A percentile compares a stretch with the other conserved stretches of the same genome.
Conservation (phyloP, 1,284 basidiomycete genomes). For the Hypsizygus ulmarius region DNA sequence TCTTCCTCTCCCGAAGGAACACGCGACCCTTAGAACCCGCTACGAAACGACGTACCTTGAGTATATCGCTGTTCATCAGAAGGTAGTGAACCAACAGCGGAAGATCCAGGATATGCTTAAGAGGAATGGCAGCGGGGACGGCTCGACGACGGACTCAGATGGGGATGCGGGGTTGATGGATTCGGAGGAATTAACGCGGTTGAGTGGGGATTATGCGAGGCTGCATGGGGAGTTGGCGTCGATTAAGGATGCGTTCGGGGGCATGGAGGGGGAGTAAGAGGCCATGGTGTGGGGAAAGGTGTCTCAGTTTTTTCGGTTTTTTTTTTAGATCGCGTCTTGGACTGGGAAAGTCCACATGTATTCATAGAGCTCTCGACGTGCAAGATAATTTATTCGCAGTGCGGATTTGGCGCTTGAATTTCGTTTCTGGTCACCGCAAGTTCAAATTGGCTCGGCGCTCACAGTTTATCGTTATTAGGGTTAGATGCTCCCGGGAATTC, state of each 20-base stretch:
- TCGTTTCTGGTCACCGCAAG: too few relatives aligned
- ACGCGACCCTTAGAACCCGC: conserved; percentile 44
- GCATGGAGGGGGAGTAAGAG: too few relatives aligned
- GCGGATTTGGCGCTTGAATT: too few relatives aligned
- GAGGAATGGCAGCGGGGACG: conserved; percentile 30
- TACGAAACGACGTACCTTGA: conserved; percentile 50
- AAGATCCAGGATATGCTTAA: conserved; percentile 43
- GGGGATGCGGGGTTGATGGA: conserved; percentile 50
- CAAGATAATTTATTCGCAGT: too few relatives aligned
- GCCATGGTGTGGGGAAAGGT: too few relatives aligned
- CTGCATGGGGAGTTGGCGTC: conserved; percentile 45
- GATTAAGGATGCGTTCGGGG: conserved; percentile 40
- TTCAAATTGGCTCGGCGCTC: too few relatives aligned
- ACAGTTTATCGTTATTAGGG: too few relatives aligned
- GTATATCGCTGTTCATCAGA: conserved; percentile 47
- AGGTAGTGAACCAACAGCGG: conserved; percentile 45
- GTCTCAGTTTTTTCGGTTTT: too few relatives aligned
- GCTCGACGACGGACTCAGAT: conserved; percentile 43
- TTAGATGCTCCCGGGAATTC: too few relatives aligned
- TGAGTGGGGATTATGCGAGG: conserved; percentile 41
- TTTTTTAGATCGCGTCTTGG: too few relatives aligned
- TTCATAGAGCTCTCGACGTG: too few relatives aligned
- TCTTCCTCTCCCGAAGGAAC: conserved; percentile 45
- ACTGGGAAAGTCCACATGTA: too few relatives aligned
- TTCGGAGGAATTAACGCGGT: conserved; percentile 46